Percentiles rank a stretch among this genome's conserved stretches.
Conservation (phyloP, 1,139 yeast species). For the Blastobotrys capitulatus region DNA sequence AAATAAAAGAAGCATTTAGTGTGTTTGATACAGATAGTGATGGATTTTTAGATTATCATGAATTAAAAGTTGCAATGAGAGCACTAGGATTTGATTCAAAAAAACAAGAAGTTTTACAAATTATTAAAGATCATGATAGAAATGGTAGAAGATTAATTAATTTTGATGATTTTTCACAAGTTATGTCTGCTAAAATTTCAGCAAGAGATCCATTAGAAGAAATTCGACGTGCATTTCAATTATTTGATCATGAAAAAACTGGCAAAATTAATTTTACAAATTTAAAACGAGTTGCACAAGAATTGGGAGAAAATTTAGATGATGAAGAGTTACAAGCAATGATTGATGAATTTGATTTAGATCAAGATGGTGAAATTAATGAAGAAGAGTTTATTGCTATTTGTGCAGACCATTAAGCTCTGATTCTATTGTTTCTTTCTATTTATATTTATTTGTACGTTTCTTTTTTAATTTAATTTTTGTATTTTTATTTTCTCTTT, state of each 20-base stretch:
- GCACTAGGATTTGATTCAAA: slow-evolving; percentile 89
- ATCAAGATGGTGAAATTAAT: slow-evolving; percentile 92
- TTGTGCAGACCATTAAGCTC: slow-evolving; percentile 59
- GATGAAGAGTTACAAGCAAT: slow-evolving; percentile 93
- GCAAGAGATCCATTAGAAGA: slow-evolving; percentile 93
- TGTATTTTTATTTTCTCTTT: background rate
- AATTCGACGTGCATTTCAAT: slow-evolving; percentile 78
- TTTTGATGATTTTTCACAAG: slow-evolving; percentile 75
- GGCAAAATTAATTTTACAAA: slow-evolving; percentile 79
- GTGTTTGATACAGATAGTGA: slow-evolving; percentile 91
- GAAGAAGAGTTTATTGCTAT: slow-evolving; percentile 91
- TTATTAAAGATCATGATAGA: slow-evolving; percentile 76
- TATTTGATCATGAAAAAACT: slow-evolving; percentile 84
- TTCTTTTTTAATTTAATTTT: too few relatives aligned
- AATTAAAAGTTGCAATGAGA: slow-evolving; percentile 73
- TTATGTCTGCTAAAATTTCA: slow-evolving; percentile 69
- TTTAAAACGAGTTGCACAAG: slow-evolving; percentile 84
- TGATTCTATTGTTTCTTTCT: slow-evolving; percentile 2
- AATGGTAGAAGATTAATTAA: slow-evolving; percentile 68
- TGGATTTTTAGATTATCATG: slow-evolving; percentile 88
- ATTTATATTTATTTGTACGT: too few relatives aligned
- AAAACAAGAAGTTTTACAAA: slow-evolving; percentile 73
- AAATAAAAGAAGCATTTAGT: slow-evolving; percentile 88
- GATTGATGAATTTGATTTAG: slow-evolving; percentile 97
- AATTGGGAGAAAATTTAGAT: slow-evolving; percentile 83